Evolutionary conservation across 2,329 filamentous ascomycete species (phyloP).

Genomic region (Diplodia scrobiculata): DNA sequence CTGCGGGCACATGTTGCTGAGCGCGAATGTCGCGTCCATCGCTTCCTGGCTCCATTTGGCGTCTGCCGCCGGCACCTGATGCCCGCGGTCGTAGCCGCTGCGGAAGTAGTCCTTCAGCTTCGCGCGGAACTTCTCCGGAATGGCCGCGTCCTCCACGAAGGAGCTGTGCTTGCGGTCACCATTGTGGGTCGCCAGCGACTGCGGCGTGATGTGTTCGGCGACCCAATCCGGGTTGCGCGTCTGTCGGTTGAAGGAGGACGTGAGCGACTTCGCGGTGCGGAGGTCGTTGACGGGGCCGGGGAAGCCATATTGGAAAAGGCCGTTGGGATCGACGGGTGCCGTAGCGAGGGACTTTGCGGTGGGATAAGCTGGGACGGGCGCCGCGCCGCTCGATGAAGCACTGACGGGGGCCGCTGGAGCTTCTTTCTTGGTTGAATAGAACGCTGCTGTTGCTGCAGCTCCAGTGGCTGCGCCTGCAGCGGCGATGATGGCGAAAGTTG

Average conservation of each 20-base stretch:
- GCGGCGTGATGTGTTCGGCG: slow-evolving; percentile 89
- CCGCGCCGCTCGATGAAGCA: slow-evolving; percentile 39
- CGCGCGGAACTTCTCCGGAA: slow-evolving; percentile 86
- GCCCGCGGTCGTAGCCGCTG: slow-evolving; percentile 90
- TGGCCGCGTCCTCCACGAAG: slow-evolving; percentile 77
- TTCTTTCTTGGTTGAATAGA: slow-evolving; percentile 47
- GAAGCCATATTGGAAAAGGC: slow-evolving; percentile 67
- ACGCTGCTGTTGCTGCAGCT: slow-evolving; percentile 52
- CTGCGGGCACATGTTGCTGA: slow-evolving; percentile 97
- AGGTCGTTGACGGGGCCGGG: slow-evolving; percentile 87
- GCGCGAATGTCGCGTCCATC: slow-evolving; percentile 92
- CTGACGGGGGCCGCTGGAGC: slow-evolving; percentile 37
- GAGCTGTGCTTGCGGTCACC: slow-evolving; percentile 81
- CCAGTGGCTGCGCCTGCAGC: slow-evolving; percentile 53
- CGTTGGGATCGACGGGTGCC: slow-evolving; percentile 52
- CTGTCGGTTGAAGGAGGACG: slow-evolving; percentile 87
- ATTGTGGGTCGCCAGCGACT: slow-evolving; percentile 71
- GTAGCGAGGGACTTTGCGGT: slow-evolving; percentile 34
- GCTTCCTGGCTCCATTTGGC: slow-evolving; percentile 92
- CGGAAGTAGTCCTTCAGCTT: slow-evolving; percentile 92
- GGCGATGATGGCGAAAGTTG: slow-evolving; percentile 54
- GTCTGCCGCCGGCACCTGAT: slow-evolving; percentile 96
- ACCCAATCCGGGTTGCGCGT: slow-evolving; percentile 91
- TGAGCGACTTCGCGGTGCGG: slow-evolving; percentile 71
- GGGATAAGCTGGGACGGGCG: slow-evolving; percentile 36